Evolutionary conservation across 768 basidiomycete species (phyloP), one percentile per base, ranked within the genome.

Genomic region (Hypsizygus marmoreus): DNA sequence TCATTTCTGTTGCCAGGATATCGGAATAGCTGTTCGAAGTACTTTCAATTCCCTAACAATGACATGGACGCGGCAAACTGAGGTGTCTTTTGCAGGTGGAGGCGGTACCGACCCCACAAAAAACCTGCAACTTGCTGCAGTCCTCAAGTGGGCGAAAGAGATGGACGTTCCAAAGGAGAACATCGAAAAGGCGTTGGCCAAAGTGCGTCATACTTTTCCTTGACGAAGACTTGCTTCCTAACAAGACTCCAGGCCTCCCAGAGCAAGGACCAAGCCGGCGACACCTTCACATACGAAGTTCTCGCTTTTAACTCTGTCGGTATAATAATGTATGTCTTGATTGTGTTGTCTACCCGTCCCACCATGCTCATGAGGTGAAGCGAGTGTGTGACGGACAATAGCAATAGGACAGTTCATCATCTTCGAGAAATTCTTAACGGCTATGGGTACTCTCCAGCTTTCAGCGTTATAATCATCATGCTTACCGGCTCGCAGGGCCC

Each of bases 151-250:
- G 28, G 79, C 76, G 0, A 82, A 73, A 59, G 73, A 79, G 0
- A 65, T 69, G 39, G 80, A 82, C 24, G 77, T 87, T 8, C 86
- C 86, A 10, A 86, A 77, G 53, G 82, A 84, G 34, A 87, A 85
- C 62, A 78, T 88, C 4, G 81, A 81, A 47, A 80, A 72, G 20
- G 79, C 84, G 0, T 64, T 87, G 36, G 74, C 72, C 33, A 79
- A 73, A 67, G 86, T 81, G 53, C 17, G 60, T 47, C 1, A 17
- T 29, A 33, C 25, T 16, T 31, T 14, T 14, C 26, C 20, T n/a
- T 32, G 12, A 28, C 14, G n/a, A n/a, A n/a, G n/a, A n/a, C n/a
- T n/a, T 6, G 24, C 17, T 24, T 7, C 29, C 30, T 32, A 45
- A 19, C n/a, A 23, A 46, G 35, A 34, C n/a, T 34, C 42, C 26